These are phyloP conservation scores for Xylaria grammica DNA, from an alignment of 495 filamentous ascomycete species.

Conservation along the genomic window DNA sequence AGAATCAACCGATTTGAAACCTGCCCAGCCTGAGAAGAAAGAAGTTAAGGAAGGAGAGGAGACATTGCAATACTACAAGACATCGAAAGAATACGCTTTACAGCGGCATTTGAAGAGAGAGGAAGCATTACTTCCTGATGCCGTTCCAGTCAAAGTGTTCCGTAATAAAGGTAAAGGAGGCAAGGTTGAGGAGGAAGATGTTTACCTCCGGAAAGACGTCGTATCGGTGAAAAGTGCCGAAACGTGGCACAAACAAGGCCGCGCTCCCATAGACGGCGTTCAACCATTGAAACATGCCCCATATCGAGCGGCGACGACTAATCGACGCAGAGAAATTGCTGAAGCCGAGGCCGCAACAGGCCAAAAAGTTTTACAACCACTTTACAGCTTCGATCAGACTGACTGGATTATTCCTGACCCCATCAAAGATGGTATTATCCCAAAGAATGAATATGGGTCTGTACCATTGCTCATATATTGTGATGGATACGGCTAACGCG, in stretches of 20 bases:
- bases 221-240: slow-evolving; percentile 87
- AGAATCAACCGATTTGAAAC: slow-evolving; percentile 74
- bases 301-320: slow-evolving; percentile 86
- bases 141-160: slow-evolving; percentile 76
- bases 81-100: slow-evolving; percentile 83
- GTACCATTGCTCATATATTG: slow-evolving; percentile 2
- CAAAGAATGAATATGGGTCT: slow-evolving; percentile 85
- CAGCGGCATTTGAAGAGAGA: slow-evolving; percentile 90
- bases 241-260: slow-evolving; percentile 97
- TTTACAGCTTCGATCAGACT: slow-evolving; percentile 87
- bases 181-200: slow-evolving; percentile 72
- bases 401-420: slow-evolving; percentile 92
- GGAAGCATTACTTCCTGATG: slow-evolving; percentile 77
- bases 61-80: slow-evolving; percentile 84
- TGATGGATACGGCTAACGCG: slow-evolving; percentile 19
- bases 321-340: slow-evolving; percentile 87
- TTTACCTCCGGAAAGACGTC: slow-evolving; percentile 81
- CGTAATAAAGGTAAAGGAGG: slow-evolving; percentile 66
- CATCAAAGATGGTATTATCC: slow-evolving; percentile 81
- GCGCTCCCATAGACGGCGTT: slow-evolving; percentile 70
- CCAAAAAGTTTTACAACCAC: slow-evolving; percentile 80
- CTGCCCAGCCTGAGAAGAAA: slow-evolving; percentile 72
- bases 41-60: slow-evolving; percentile 75
- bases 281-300: slow-evolving; percentile 85
- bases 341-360: slow-evolving; percentile 78